phyloP scores from a whole-genome alignment of 1,284 basidiomycete species.

The Peniophora sp. region DNA sequence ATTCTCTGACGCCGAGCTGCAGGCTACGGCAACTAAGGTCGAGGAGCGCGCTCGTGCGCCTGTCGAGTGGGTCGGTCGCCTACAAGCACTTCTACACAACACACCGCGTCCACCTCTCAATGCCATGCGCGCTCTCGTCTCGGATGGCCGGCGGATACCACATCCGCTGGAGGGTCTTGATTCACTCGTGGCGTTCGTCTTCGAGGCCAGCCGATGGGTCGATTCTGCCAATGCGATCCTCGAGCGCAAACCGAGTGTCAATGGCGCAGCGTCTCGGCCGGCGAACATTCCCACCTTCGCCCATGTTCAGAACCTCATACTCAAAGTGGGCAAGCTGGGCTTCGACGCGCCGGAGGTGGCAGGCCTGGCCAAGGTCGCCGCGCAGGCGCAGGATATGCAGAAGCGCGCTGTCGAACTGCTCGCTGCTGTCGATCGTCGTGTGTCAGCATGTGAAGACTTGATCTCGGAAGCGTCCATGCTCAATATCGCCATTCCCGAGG shows the following conservation, averaged over 20 bases:
- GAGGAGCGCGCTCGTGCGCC: slow-evolving; percentile 71
- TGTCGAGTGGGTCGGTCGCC: slow-evolving; percentile 65
- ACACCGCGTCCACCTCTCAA: slow-evolving; percentile 68
- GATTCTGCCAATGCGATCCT: slow-evolving; percentile 67
- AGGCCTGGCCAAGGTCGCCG: slow-evolving; percentile 45
- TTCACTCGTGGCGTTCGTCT: slow-evolving; percentile 72
- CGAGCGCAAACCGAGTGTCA: slow-evolving; percentile 64
- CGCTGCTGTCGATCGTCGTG: slow-evolving; percentile 15
- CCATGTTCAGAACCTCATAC: slow-evolving; percentile 61
- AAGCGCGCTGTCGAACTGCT: slow-evolving; percentile 47
- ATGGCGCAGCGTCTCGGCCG: slow-evolving; percentile 65
- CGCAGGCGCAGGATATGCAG: slow-evolving; percentile 61
- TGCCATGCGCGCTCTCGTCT: slow-evolving; percentile 67
- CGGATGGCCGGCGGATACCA: slow-evolving; percentile 84
- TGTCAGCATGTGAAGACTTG: slow-evolving; percentile 45
- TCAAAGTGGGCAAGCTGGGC: slow-evolving; percentile 66
- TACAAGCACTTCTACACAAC: slow-evolving; percentile 61
- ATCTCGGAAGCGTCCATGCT: slow-evolving; percentile 66
- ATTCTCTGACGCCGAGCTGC: slow-evolving; percentile 75
- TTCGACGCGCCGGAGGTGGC: slow-evolving; percentile 75
- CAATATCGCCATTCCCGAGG: slow-evolving; percentile 65
- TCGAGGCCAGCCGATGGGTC: slow-evolving; percentile 78
- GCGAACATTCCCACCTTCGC: slow-evolving; percentile 47
- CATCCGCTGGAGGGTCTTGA: slow-evolving; percentile 67
- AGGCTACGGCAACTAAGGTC: slow-evolving; percentile 59